phyloP scores from a whole-genome alignment of 306 rosid genomes.

The Rosa lucieae region DNA sequence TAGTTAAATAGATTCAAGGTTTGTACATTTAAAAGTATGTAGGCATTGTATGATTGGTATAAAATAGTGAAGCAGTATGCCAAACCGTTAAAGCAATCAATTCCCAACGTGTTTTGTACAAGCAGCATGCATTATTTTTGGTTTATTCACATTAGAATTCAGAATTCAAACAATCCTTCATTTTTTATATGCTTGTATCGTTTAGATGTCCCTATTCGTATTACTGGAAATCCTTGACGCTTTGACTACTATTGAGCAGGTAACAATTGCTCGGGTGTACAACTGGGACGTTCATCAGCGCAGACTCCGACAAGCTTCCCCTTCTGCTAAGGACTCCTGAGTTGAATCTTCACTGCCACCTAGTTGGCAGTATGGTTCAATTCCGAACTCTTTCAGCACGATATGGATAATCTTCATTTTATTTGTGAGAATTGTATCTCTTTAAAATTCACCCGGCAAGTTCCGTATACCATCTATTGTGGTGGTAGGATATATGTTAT shows the following conservation, averaged over 20 bases:
- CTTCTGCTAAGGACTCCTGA: constrained; percentile 43
- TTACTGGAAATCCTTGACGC: not conserved
- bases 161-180: not conserved
- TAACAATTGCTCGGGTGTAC: constrained; percentile 86
- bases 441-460: not conserved
- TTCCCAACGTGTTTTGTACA: not conserved
- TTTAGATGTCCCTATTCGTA: not conserved
- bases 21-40: not conserved
- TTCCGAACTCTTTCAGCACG: not conserved
- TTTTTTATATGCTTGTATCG: not conserved
- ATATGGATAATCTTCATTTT: not conserved
- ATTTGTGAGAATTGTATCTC: constrained; percentile 1
- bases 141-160: not conserved
- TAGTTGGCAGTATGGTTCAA: constrained; percentile 38
- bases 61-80: not conserved
- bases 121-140: not conserved
- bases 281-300: constrained; percentile 96
- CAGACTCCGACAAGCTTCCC: constrained; percentile 50
- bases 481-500: constrained; percentile 14
- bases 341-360: constrained; percentile 15
- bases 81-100: not conserved
- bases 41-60: not conserved
- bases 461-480: not conserved
- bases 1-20: not conserved
- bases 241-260: constrained; percentile 46